Percentiles rank a stretch among this genome's conserved stretches.
Evolutionary conservation across 1,284 basidiomycete genomes (phyloP).

Genomic region (Chalciporus sp.): DNA sequence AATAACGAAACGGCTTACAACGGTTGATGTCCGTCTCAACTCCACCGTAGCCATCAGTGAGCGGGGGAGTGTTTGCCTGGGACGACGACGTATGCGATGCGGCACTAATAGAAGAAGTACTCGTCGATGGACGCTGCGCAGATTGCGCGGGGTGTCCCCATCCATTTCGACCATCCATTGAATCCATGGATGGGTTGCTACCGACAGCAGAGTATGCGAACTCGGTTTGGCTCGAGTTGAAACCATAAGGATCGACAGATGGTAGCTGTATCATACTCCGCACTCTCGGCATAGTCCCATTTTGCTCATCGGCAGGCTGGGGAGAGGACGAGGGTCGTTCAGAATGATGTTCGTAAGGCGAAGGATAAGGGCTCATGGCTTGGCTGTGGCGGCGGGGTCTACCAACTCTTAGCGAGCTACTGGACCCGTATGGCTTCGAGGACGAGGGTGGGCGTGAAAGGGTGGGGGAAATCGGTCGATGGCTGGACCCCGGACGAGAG

Average conservation of each 20-base stretch:
- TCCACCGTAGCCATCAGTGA: constrained; percentile 58
- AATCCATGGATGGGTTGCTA: constrained; percentile 49
- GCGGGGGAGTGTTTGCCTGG: constrained; percentile 79
- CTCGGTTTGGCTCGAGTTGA: constrained; percentile 65
- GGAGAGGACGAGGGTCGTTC: constrained; percentile 73
- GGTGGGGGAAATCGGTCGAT: constrained; percentile 60
- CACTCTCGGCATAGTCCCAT: constrained; percentile 60
- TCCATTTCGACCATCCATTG: constrained; percentile 46
- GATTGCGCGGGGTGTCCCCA: constrained; percentile 40
- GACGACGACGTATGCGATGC: constrained; percentile 73
- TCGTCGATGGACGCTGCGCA: constrained; percentile 66
- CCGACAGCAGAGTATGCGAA: constrained; percentile 74
- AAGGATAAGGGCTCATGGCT: constrained; percentile 81
- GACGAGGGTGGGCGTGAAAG: constrained; percentile 66
- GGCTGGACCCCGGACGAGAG: constrained; percentile 70
- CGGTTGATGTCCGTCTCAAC: constrained; percentile 72
- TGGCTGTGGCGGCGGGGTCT: constrained; percentile 76
- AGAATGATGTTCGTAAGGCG: constrained; percentile 70
- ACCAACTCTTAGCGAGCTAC: constrained; percentile 62
- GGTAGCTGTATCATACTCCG: constrained; percentile 79
- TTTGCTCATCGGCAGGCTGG: constrained; percentile 61
- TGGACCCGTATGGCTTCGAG: constrained; percentile 50
- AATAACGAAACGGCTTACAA: constrained; percentile 57
- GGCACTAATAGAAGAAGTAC: constrained; percentile 69
- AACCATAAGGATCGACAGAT: constrained; percentile 66